A percentile compares a stretch with the other conserved stretches of the same genome.
Evolutionary conservation across 306 rosid species (phyloP).

Genomic region (Medicago truncatula): MtrunA17r5.0-ANR NC_053049.1:48900501-48901000

Average conservation of each 20-base stretch:
- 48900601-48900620: not conserved
- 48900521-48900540: constrained; percentile 82
- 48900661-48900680: constrained; percentile 91
- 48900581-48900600: not conserved
- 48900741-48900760: constrained; percentile 17
- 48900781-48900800: not conserved
- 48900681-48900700: constrained; percentile 92
- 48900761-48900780: not conserved
- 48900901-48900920: constrained; percentile 32
- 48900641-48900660: constrained; percentile 66
- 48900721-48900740: constrained; percentile 99
- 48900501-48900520: constrained; percentile 92
- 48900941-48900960: constrained; percentile 64
- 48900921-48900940: constrained; percentile 40
- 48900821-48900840: constrained; percentile 95
- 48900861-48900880: constrained; percentile 86
- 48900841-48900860: constrained; percentile 94
- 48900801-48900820: constrained; percentile 4
- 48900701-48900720: constrained; percentile 92
- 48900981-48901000: not conserved
- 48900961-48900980: constrained; percentile 5
- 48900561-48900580: constrained; percentile 92
- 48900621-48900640: not conserved
- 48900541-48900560: constrained; percentile 85
- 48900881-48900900: constrained; percentile 65